These are phyloP conservation scores for Botryotinia calthae DNA, from an alignment of 2,329 filamentous ascomycete genomes.

Conservation along the genomic window DNA sequence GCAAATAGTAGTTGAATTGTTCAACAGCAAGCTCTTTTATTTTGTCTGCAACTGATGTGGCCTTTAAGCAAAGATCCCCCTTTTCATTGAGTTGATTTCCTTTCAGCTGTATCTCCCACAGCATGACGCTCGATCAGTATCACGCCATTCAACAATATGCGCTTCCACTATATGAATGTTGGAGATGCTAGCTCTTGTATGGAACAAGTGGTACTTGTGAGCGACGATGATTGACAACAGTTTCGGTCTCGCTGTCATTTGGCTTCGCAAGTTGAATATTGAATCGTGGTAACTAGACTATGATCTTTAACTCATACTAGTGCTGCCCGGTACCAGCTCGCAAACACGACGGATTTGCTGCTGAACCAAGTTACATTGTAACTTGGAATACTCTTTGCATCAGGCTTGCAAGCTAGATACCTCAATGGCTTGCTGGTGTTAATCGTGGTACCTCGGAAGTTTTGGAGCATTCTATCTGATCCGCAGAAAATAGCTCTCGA, in stretches of 20 bases:
- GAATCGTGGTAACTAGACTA: background rate
- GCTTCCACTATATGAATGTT: no score
- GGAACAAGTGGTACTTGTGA: background rate
- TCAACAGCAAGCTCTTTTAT: no score
- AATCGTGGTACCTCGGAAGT: conserved; percentile 17
- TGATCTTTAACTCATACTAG: no score
- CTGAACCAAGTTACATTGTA: conserved; percentile 63
- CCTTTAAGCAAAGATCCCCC: background rate
- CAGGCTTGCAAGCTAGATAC: background rate
- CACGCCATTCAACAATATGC: no score
- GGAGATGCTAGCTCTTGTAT: background rate
- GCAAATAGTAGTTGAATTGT: no score
- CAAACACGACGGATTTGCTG: conserved; percentile 59
- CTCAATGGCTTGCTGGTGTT: background rate
- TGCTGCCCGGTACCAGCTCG: conserved; percentile 35
- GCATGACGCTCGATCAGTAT: background rate
- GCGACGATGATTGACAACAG: background rate
- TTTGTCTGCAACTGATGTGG: no score
- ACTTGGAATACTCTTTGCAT: conserved; percentile 53
- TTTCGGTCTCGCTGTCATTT: background rate
- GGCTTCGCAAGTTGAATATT: background rate
- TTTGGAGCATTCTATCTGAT: conserved; percentile 27
- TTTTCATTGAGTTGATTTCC: background rate
- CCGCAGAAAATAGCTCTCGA: conserved; percentile 34
- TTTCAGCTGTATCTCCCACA: background rate